Evolutionary conservation across 768 basidiomycete species (phyloP).

Genomic region (Podaxis rugospora): DNA sequence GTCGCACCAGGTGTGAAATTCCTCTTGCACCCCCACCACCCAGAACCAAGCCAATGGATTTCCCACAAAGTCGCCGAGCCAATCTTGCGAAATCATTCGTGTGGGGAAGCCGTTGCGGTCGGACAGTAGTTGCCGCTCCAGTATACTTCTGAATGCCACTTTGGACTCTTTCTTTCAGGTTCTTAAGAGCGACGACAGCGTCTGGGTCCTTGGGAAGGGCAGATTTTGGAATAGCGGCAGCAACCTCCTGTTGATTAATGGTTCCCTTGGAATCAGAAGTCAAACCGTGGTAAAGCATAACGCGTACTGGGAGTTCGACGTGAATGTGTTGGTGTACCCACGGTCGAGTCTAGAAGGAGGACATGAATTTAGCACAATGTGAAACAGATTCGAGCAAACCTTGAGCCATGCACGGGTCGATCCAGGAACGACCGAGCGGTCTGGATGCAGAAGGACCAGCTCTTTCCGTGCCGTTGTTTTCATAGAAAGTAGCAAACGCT

Average conservation of each 20-base stretch:
- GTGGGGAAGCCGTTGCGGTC: constrained; percentile 75
- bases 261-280: neutral
- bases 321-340: constrained; percentile 98
- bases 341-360: constrained; percentile 66
- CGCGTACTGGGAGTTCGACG: constrained; percentile 73
- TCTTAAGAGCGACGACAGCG: constrained; percentile 84
- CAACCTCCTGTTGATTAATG: constrained; percentile 52
- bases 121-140: constrained; percentile 52
- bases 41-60: constrained; percentile 88
- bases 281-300: neutral
- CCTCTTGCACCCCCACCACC: constrained; percentile 97
- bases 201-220: constrained; percentile 75
- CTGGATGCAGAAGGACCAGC: constrained; percentile 88
- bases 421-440: constrained; percentile 83
- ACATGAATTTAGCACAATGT: neutral
- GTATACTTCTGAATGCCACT: constrained; percentile 86
- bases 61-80: constrained; percentile 88
- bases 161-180: constrained; percentile 90
- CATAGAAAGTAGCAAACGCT: constrained; percentile 87
- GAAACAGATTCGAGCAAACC: constrained; percentile 33
- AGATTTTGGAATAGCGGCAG: constrained; percentile 58
- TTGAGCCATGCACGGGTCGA: constrained; percentile 96
- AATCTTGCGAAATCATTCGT: constrained; percentile 90
- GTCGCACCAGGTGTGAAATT: constrained; percentile 35
- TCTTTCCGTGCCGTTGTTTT: constrained; percentile 99